Evolutionary conservation across 2,329 filamentous ascomycete genomes (phyloP).

Genomic region (Sporothrix phasma): DNA sequence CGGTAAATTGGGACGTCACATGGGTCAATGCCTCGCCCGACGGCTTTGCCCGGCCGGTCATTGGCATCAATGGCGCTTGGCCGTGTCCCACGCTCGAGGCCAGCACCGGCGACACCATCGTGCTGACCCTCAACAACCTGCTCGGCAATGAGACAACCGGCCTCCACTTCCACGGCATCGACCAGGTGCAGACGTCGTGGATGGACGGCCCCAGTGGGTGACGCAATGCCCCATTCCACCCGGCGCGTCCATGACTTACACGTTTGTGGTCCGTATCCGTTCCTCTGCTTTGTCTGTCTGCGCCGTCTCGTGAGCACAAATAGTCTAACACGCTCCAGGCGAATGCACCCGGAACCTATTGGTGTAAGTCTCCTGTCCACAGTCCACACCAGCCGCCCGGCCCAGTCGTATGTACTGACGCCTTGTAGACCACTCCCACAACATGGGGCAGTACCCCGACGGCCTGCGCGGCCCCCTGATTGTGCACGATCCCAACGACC

Average conservation of each 20-base stretch:
- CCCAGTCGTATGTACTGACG: too few species aligned
- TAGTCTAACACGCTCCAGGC: conserved; percentile 22
- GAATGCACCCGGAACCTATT: conserved; percentile 36
- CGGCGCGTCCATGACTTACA: conserved; percentile 42
- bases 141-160: conserved; percentile 44
- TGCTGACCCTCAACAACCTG: conserved; percentile 40
- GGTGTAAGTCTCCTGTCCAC: conserved; percentile 31
- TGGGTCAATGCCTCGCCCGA: conserved; percentile 33
- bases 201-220: conserved; percentile 51
- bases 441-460: conserved; percentile 55
- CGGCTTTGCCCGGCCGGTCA: conserved; percentile 29
- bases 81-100: conserved; percentile 48
- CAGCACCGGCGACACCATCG: conserved; percentile 39
- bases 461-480: conserved; percentile 54
- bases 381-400: too few species aligned
- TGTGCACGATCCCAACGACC: conserved; percentile 46
- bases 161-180: conserved; percentile 50
- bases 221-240: conserved; percentile 47
- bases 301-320: neutral
- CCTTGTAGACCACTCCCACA: conserved; percentile 48
- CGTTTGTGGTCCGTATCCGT: conserved; percentile 34
- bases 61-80: conserved; percentile 52
- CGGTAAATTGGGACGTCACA: conserved; percentile 31
- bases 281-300: neutral
- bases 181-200: conserved; percentile 39